A percentile compares a stretch with the other conserved stretches of the same genome.
phyloP scores from a whole-genome alignment of 371 early-diverging fungal genomes.

The Dentiscutata heterogama region DNA sequence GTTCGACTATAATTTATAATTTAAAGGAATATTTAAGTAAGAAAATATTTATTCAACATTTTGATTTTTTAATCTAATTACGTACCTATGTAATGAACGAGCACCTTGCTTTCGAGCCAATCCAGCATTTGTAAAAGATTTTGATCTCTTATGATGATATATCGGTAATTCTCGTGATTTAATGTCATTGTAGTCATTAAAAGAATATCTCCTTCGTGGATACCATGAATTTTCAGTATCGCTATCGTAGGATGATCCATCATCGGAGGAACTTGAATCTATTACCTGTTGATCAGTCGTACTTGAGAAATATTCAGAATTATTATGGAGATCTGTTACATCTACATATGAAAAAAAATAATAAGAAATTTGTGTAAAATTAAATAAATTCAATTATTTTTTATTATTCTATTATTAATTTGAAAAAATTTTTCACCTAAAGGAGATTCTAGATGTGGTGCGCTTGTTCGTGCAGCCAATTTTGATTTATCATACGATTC shows the following conservation, averaged over 20 bases:
- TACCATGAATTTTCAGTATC: background rate
- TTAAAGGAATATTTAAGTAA: background rate
- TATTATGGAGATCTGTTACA: background rate
- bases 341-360: no score
- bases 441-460: background rate
- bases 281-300: background rate
- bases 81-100: background rate
- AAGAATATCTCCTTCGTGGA: slow-evolving; percentile 8
- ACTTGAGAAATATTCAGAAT: background rate
- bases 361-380: background rate
- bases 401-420: background rate
- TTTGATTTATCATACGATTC: background rate
- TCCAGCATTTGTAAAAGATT: slow-evolving; percentile 11
- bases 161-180: background rate
- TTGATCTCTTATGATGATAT: background rate
- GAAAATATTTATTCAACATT: background rate
- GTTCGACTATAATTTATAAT: background rate
- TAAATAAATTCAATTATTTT: background rate
- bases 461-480: background rate
- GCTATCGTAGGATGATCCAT: background rate
- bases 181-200: background rate
- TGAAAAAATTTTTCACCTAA: no score
- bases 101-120: background rate
- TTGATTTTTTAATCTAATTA: background rate
- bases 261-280: background rate